phyloP scores from a whole-genome alignment of 208 protist species.

The Leishmania mexicana region DNA sequence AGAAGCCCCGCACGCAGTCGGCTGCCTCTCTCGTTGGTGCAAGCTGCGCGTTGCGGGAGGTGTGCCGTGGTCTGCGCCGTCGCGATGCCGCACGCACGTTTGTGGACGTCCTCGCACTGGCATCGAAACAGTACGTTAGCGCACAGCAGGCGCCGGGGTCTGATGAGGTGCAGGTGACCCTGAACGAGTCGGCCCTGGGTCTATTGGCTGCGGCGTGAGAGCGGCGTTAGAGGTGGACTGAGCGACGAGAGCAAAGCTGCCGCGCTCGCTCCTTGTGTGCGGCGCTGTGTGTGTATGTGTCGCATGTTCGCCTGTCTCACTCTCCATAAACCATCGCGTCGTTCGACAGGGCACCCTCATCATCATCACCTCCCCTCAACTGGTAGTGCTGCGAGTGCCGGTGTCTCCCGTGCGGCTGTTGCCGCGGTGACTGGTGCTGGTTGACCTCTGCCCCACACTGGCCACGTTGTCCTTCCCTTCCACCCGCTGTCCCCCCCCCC shows the following conservation, averaged over 20 bases:
- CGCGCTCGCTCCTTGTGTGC: neutral
- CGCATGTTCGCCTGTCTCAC: neutral
- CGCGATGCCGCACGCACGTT: constrained; percentile 80
- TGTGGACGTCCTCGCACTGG: constrained; percentile 79
- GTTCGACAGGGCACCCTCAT: neutral
- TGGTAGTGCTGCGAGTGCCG: neutral
- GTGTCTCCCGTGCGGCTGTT: neutral
- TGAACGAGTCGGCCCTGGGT: constrained; percentile 33
- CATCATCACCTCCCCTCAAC: too few species aligned
- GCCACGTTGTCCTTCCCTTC: neutral
- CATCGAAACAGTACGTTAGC: constrained; percentile 66
- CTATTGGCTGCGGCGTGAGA: constrained; percentile 23
- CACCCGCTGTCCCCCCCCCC: neutral
- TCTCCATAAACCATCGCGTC: neutral
- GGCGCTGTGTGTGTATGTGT: neutral
- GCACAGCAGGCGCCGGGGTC: constrained; percentile 36
- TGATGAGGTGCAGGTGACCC: constrained; percentile 46
- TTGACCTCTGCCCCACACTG: neutral
- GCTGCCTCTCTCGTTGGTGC: constrained; percentile 29
- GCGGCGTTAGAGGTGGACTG: neutral
- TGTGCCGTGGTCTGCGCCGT: constrained; percentile 53
- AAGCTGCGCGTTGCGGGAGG: constrained; percentile 46
- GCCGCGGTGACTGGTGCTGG: neutral
- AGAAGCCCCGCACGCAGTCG: constrained; percentile 29
- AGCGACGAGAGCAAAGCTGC: neutral